These are phyloP conservation scores for Scenedesmus sp. DNA, from an alignment of 163 green algal genomes.

Conservation along the genomic window DNA sequence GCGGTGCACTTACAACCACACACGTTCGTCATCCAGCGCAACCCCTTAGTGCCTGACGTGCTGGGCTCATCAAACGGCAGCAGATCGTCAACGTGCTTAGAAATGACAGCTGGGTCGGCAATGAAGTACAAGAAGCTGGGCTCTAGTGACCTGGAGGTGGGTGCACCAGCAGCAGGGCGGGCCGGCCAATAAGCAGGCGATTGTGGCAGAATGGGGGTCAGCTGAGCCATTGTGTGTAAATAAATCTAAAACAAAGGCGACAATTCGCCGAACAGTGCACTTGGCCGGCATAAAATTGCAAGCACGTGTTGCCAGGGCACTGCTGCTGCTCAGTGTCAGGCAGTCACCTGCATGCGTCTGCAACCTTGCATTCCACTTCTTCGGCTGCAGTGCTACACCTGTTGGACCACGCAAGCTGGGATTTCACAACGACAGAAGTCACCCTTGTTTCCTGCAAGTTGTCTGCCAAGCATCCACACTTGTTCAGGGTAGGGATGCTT, in stretches of 20 bases:
- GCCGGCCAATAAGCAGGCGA: background rate
- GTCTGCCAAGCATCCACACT: too few species aligned
- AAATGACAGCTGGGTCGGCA: constrained; percentile 1
- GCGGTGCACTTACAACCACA: background rate
- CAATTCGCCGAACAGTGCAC: background rate
- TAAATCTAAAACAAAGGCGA: background rate
- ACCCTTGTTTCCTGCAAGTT: too few species aligned
- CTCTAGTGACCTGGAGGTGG: constrained; percentile 65
- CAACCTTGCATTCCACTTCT: background rate
- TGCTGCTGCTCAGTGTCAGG: background rate
- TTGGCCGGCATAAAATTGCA: background rate
- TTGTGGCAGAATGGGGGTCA: background rate
- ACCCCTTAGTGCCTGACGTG: background rate
- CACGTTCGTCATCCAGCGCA: background rate
- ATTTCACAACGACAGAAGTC: too few species aligned
- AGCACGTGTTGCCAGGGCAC: background rate
- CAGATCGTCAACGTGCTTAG: background rate
- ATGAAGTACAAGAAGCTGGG: constrained; percentile 59
- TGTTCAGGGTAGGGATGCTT: too few species aligned
- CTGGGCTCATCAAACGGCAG: background rate
- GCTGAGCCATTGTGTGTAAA: background rate
- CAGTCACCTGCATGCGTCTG: background rate
- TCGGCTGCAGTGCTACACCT: background rate
- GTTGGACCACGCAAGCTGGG: too few species aligned
- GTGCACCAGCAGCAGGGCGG: constrained; percentile 1